These are phyloP conservation scores for Pseudocercospora fijiensis DNA, from an alignment of 2,329 filamentous ascomycete species.

Conservation along the genomic window DNA sequence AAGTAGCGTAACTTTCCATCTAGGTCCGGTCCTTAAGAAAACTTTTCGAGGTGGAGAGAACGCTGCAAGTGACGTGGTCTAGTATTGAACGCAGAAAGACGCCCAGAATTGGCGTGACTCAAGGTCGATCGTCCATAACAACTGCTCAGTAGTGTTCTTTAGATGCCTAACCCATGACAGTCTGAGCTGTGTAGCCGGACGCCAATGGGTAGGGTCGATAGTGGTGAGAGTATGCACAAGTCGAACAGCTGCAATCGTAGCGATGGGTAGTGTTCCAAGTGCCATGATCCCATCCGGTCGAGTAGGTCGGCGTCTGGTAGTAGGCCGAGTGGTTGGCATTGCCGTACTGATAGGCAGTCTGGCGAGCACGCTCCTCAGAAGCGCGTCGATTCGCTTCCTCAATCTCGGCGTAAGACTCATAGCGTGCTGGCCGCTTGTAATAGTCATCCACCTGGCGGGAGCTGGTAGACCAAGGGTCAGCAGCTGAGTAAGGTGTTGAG, in stretches of 20 bases:
- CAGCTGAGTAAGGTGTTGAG: slow-evolving; percentile 36
- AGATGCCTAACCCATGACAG: slow-evolving; percentile 38
- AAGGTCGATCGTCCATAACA: neutral
- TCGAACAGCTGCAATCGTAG: slow-evolving; percentile 39
- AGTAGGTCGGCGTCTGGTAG: slow-evolving; percentile 32
- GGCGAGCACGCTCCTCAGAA: slow-evolving; percentile 36
- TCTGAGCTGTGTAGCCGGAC: slow-evolving; percentile 37
- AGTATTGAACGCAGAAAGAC: neutral
- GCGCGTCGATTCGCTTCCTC: slow-evolving; percentile 36
- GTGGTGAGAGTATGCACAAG: slow-evolving; percentile 38
- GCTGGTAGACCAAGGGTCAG: slow-evolving; percentile 36
- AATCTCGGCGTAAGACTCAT: slow-evolving; percentile 30
- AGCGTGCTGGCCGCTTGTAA: slow-evolving; percentile 37
- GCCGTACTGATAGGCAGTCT: slow-evolving; percentile 35
- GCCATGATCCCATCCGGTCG: slow-evolving; percentile 37
- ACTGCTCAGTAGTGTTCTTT: neutral
- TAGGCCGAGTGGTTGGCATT: slow-evolving; percentile 32
- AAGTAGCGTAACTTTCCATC: neutral
- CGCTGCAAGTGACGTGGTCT: slow-evolving; percentile 5
- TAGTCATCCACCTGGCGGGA: slow-evolving; percentile 37
- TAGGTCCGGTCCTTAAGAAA: slow-evolving; percentile 2
- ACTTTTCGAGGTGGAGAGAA: slow-evolving; percentile 8
- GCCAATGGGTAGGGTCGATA: slow-evolving; percentile 38
- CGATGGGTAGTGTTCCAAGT: slow-evolving; percentile 37
- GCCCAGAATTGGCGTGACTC: slow-evolving; percentile 5